Base-by-base conservation (phyloP, 805 yeast species). In the Starmera caribaea region DNA sequence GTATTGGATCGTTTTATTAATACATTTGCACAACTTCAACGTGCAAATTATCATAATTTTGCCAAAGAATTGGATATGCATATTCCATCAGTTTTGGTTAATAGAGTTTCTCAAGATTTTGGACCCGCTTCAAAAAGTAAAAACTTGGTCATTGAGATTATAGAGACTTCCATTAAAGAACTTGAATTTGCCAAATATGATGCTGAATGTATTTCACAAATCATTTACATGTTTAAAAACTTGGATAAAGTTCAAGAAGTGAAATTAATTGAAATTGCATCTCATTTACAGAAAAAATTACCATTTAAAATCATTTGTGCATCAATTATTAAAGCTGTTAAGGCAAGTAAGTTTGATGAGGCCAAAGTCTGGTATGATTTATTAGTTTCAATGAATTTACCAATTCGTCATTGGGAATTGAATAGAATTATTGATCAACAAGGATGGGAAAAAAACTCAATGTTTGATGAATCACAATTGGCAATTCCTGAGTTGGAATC, bases 321-420 rank as follows among this genome's bases (percentile, higher is more conserved):
- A 1, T 30, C 38, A 8, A 39, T 45, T 3, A 35, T 41, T 17
- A 45, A 40, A 37, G 27, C 35, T 16, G 35, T 28, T 15, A 39
- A 36, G 13, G 21, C 40, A 14, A 38, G 35, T 5, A 39, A 45
- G 2, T 5, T 30, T 21, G 39, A 42, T 5, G 11, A 27, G 5
- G 41, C 49, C 4, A 32, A 38, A 15, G 8, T 8, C 1, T 47
- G 49, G 49, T 47, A 45, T 30, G 29, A 36, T 8, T 8, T 38
- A 2, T n/a, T 47, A 2, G 24, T 38, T 11, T 27, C 27, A 6
- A 17, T 38, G 17, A 37, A 41, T 10, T 38, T 30, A 8, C 35
- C 35, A 12, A n/a, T 44, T 1, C 41, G 17, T 5, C 40, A 44
- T 29, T 41, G 41, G 30, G 33, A 42, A 34, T 32, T 47, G 14